Percentiles rank a stretch among this genome's conserved stretches.
phyloP scores from a whole-genome alignment of 2,329 filamentous ascomycete species.

The Xylariaceae sp. region DNA sequence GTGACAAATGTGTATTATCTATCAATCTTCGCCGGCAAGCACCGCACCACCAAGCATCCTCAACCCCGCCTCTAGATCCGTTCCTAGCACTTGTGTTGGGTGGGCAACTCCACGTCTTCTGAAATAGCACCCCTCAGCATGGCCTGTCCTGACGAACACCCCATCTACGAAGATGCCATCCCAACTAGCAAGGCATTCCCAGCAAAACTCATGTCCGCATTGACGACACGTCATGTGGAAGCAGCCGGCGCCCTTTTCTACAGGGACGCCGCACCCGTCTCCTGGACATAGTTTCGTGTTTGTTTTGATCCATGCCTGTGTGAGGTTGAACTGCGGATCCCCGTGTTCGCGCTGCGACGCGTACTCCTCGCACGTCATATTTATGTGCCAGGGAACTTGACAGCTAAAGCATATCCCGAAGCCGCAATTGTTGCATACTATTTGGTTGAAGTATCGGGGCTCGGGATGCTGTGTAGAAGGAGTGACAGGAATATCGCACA shows the following conservation, averaged over 20 bases:
- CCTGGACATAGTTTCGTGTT: not conserved
- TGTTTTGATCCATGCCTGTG: not conserved
- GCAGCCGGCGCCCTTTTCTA: not conserved
- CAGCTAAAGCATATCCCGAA: not conserved
- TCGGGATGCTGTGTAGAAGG: too few species aligned
- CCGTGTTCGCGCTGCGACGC: not conserved
- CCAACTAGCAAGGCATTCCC: not conserved
- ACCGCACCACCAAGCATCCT: too few species aligned
- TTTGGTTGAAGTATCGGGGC: too few species aligned
- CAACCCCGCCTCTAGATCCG: too few species aligned
- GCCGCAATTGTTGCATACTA: not conserved
- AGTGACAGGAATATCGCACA: not conserved
- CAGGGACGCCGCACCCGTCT: not conserved
- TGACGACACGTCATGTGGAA: not conserved
- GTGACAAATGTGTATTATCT: too few species aligned
- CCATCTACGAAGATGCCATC: too few species aligned
- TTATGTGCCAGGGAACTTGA: not conserved
- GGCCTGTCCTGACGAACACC: too few species aligned
- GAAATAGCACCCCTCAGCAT: too few species aligned
- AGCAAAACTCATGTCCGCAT: conserved; percentile 5
- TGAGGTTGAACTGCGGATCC: not conserved
- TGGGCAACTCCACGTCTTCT: too few species aligned
- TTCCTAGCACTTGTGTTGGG: too few species aligned
- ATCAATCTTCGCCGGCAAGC: too few species aligned
- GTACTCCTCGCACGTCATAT: not conserved